Evolutionary conservation across 2,329 filamentous ascomycete species (phyloP).

Genomic region (Hypoxylon sp.): DNA sequence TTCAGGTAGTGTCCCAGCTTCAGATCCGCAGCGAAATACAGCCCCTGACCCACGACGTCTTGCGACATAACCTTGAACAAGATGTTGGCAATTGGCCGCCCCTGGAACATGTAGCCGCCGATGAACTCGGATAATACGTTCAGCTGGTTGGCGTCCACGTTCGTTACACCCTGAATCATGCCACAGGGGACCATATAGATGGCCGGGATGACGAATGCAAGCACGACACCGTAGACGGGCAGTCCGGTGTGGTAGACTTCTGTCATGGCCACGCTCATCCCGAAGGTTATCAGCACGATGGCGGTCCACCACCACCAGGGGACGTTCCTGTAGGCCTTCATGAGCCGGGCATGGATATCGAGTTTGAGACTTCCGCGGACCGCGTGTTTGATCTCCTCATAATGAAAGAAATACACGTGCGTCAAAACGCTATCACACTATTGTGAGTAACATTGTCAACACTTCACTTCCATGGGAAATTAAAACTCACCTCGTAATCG

Average conservation of each 20-base stretch:
- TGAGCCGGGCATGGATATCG: constrained; percentile 59
- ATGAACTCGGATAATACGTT: constrained; percentile 62
- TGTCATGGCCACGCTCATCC: constrained; percentile 45
- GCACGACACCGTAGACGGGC: constrained; percentile 58
- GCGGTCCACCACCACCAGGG: constrained; percentile 60
- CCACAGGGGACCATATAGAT: constrained; percentile 61
- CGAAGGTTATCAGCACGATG: constrained; percentile 50
- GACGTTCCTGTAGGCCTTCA: constrained; percentile 54
- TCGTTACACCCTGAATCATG: constrained; percentile 61
- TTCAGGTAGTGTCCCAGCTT: constrained; percentile 65
- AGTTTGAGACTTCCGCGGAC: constrained; percentile 47
- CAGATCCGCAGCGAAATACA: constrained; percentile 62
- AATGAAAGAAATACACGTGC: constrained; percentile 62
- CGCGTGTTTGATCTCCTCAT: constrained; percentile 56
- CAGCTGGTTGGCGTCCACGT: constrained; percentile 61
- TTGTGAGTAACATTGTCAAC: constrained; percentile 9
- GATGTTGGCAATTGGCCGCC: constrained; percentile 60
- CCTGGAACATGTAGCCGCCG: constrained; percentile 60
- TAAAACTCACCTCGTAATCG: constrained; percentile 45
- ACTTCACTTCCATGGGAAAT: background rate
- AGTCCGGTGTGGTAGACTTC: constrained; percentile 57
- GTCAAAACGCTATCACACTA: constrained; percentile 45
- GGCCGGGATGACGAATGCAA: constrained; percentile 58
- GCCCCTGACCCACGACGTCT: constrained; percentile 57
- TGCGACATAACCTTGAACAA: constrained; percentile 58